Evolutionary conservation across 2,329 filamentous ascomycete genomes (phyloP), one percentile per base, ranked within the genome.

Genomic region (Coniochaeta sp.): DNA sequence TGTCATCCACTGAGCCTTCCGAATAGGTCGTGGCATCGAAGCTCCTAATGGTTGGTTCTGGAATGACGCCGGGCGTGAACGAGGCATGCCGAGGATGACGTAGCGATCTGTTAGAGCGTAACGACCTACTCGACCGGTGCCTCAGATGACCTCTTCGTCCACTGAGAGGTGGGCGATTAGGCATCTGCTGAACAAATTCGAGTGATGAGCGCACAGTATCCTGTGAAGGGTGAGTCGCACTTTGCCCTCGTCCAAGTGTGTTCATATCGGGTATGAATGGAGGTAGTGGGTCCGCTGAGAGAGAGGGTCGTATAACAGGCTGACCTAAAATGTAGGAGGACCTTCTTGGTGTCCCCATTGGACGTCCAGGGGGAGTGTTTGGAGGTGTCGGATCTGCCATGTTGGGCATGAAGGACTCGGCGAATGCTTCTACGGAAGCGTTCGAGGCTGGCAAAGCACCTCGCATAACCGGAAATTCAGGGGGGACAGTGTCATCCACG

Each of bases 401-500:
- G 31, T 73, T 72, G 1, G 76, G 76, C 60, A 81, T 71, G 60
- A 82, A 81, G 1, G 77, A 73, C 60, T 86, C 82, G 2, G 77
- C 74, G 65, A 86, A 83, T 2, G 77, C 77, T 57, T 84, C 82
- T 1, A 79, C 72, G 1, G 83, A 83, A 12, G 74, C 72, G 59
- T 76, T 79, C 26, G 74, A 69, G 3, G 71, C 73, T 1, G 73
- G 71, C 8, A 82, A 68, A 36, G 77, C 77, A 9, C 79, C 81
- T 9, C 81, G 77, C 81, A 86, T 83, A 11, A 76, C 65, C 0
- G 79, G 73, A n/a, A 80, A 71, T 9, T 83, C 75, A 6, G 76
- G 74, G 0, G 79, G 75, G 17, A 81, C 66, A 0, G 87, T 88
- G 34, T 85, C 85, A 61, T 96, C 90, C 38, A 96, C 86, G 68